Percentiles rank a stretch among this genome's conserved stretches.
Conservation (phyloP, 495 filamentous ascomycete species). For the Chaetomium fimeti region DNA sequence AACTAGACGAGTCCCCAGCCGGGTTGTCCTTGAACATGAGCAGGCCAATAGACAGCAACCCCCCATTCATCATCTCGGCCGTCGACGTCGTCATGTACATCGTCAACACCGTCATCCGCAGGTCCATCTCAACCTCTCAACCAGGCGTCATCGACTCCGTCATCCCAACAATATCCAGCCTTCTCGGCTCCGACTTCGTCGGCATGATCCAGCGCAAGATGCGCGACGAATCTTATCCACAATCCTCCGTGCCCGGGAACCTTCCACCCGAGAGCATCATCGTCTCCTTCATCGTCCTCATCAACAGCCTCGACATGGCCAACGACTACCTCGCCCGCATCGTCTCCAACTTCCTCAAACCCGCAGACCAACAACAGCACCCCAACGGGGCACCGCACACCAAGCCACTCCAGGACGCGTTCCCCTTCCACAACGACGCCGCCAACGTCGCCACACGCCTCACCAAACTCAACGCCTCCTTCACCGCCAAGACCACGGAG, state of each 20-base stretch:
- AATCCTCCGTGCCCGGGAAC: constrained; percentile 67
- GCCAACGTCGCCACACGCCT: constrained; percentile 64
- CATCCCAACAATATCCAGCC: constrained; percentile 73
- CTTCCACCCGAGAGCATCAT: constrained; percentile 81
- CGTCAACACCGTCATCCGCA: constrained; percentile 83
- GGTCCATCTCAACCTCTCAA: constrained; percentile 82
- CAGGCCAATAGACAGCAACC: constrained; percentile 64
- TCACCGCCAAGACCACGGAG: constrained; percentile 73
- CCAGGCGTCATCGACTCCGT: constrained; percentile 69
- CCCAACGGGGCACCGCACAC: constrained; percentile 25
- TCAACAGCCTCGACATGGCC: constrained; percentile 91
- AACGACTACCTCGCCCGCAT: constrained; percentile 89
- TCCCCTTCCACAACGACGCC: constrained; percentile 76
- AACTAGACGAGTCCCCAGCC: constrained; percentile 89
- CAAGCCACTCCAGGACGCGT: constrained; percentile 58
- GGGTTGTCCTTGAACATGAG: constrained; percentile 72
- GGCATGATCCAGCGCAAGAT: constrained; percentile 97
- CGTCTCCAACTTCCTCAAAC: constrained; percentile 61
- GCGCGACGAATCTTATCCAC: constrained; percentile 90
- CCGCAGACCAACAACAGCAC: constrained; percentile 32
- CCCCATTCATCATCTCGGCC: constrained; percentile 89
- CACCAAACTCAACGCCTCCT: constrained; percentile 64
- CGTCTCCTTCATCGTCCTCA: constrained; percentile 81
- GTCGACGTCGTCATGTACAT: constrained; percentile 99
- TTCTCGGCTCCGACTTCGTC: constrained; percentile 91